Conservation (phyloP, 257 asterid species). For the Henckelia pumila region DNA sequence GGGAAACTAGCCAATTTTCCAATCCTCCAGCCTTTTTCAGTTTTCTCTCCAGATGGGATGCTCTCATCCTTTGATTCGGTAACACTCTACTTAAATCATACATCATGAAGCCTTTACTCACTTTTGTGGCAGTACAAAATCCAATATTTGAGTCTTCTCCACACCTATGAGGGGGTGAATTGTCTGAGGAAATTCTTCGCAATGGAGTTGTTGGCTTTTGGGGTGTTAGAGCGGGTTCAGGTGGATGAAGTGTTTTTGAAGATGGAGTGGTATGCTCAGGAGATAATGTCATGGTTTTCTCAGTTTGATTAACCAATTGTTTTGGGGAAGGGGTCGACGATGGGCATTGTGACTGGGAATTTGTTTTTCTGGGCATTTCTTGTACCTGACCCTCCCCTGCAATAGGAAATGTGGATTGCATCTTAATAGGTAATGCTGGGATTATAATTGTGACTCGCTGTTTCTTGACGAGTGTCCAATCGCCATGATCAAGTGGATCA, state of each 20-base stretch:
- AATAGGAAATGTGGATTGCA: slow-evolving; percentile 29
- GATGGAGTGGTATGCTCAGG: slow-evolving; percentile 33
- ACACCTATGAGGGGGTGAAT: slow-evolving; percentile 31
- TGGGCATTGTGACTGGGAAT: slow-evolving; percentile 28
- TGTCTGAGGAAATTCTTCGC: slow-evolving; percentile 30
- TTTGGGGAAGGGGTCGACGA: slow-evolving; percentile 28
- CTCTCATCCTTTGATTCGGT: slow-evolving; percentile 57
- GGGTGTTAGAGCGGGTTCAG: slow-evolving; percentile 32
- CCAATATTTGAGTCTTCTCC: slow-evolving; percentile 26
- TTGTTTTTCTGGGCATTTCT: slow-evolving; percentile 32
- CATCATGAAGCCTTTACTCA: slow-evolving; percentile 35
- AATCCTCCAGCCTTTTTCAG: slow-evolving; percentile 76
- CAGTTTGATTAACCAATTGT: slow-evolving; percentile 36
- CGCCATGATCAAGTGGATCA: slow-evolving; percentile 38
- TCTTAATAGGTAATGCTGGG: slow-evolving; percentile 61
- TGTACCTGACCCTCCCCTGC: slow-evolving; percentile 35
- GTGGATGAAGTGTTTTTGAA: slow-evolving; percentile 26
- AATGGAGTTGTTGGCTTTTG: slow-evolving; percentile 32
- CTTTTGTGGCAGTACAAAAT: slow-evolving; percentile 23
- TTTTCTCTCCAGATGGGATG: slow-evolving; percentile 55
- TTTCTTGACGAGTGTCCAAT: slow-evolving; percentile 79
- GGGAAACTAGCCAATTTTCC: slow-evolving; percentile 76
- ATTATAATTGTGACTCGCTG: slow-evolving; percentile 75
- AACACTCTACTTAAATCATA: slow-evolving; percentile 35
- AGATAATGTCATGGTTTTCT: slow-evolving; percentile 37